Percentiles rank a stretch among this genome's conserved stretches.
Evolutionary conservation across 2,329 filamentous ascomycete species (phyloP).

Genomic region (Colletotrichum plurivorum): DNA sequence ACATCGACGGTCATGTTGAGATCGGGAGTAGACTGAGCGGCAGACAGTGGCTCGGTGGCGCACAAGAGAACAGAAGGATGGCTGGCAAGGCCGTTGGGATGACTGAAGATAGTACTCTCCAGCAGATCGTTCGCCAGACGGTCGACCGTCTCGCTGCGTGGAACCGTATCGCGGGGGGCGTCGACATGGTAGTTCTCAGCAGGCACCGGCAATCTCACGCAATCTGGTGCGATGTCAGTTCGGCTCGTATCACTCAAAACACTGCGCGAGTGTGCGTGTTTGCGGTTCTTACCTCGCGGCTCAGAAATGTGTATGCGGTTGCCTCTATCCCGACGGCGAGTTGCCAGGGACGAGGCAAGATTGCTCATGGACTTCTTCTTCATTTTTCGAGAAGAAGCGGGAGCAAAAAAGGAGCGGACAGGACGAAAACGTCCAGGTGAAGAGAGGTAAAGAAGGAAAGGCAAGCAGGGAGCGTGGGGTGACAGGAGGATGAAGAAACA

Average conservation of each 20-base stretch:
- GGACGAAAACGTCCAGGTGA: neutral
- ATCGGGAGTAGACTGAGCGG: neutral
- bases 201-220: slow-evolving; percentile 11
- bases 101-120: slow-evolving; percentile 30
- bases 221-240: slow-evolving; percentile 19
- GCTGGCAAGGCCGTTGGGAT: slow-evolving; percentile 36
- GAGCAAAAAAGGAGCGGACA: slow-evolving; percentile 6
- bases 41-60: slow-evolving; percentile 6
- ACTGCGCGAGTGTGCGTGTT: neutral
- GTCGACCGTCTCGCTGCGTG: slow-evolving; percentile 27
- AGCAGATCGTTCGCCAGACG: slow-evolving; percentile 34
- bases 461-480: neutral
- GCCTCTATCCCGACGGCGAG: slow-evolving; percentile 29
- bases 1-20: neutral
- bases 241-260: no score
- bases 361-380: slow-evolving; percentile 33
- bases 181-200: neutral
- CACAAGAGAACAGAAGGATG: slow-evolving; percentile 32
- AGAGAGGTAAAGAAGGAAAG: neutral
- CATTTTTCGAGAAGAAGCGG: slow-evolving; percentile 21
- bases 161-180: neutral
- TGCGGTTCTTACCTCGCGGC: slow-evolving; percentile 15
- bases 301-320: neutral
- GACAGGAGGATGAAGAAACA: neutral
- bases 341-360: slow-evolving; percentile 25